phyloP scores from a whole-genome alignment of 2,329 filamentous ascomycete genomes.

The Cercospora brassicicola region DNA sequence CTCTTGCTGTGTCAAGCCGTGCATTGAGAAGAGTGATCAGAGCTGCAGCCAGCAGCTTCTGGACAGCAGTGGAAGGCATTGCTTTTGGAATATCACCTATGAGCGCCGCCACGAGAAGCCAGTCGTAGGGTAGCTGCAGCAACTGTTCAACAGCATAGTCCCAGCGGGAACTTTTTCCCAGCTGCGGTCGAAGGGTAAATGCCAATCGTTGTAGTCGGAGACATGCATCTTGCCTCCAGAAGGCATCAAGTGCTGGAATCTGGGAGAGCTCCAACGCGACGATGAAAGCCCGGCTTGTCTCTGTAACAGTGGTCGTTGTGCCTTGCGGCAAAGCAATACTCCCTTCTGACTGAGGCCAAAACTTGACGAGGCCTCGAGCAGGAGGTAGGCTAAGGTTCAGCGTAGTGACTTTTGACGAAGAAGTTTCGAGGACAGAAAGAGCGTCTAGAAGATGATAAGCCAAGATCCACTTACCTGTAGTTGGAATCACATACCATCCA shows the following conservation, averaged over 20 bases:
- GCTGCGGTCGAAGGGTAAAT: constrained; percentile 6
- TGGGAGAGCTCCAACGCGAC: constrained; percentile 32
- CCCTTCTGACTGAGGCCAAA: constrained; percentile 43
- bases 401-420: constrained; percentile 16
- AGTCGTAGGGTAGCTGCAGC: constrained; percentile 17
- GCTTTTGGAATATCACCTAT: constrained; percentile 14
- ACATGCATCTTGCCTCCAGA: constrained; percentile 29
- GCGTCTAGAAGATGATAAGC: constrained; percentile 46
- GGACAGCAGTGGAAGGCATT: constrained; percentile 14
- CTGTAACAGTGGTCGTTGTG: constrained; percentile 36
- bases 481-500: constrained; percentile 41
- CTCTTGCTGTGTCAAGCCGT: constrained; percentile 6
- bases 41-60: constrained; percentile 21
- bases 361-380: constrained; percentile 41
- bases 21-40: constrained; percentile 21
- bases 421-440: constrained; percentile 44
- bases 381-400: constrained; percentile 43
- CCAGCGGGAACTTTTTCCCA: constrained; percentile 30
- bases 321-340: constrained; percentile 45
- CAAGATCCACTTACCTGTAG: constrained; percentile 26
- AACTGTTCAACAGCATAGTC: constrained; percentile 20
- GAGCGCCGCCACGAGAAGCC: constrained; percentile 18
- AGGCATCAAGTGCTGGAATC: constrained; percentile 19
- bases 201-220: constrained; percentile 26
- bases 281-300: constrained; percentile 26